Base-by-base conservation (phyloP, 2,329 filamentous ascomycete genomes). In the Clonostachys rosea region DNA sequence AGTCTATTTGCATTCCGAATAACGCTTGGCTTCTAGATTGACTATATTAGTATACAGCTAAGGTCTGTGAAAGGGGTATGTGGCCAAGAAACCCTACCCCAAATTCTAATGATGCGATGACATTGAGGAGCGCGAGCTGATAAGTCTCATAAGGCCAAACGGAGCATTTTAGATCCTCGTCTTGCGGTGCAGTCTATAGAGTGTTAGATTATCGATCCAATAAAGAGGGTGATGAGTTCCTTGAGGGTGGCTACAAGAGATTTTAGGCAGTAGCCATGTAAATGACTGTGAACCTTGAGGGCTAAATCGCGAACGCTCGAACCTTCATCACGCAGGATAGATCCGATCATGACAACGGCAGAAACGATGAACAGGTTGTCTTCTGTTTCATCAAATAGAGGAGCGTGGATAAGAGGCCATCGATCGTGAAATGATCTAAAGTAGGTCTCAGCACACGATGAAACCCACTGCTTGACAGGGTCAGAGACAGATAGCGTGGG, bases 361-460 rank as follows among this genome's bases (percentile, higher is more conserved):
- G 54, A 56, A 1, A 59, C 45, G 5, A 66, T n/a, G 5, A 56
- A 17, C 2, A 59, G 44, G 3, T 63, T 55, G 17, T 58, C 58
- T 14, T 48, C 57, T 33, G 65, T 59, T 18, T 52, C 58, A 36
- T 58, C 60, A 44, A 65, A 65, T 1, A 60, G 54, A 1, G 70
- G 67, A 0, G 56, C 59, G 49, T 71, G 69, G 5, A 75, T 52
- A 3, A 71, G 54, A 6, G 72, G 66, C 60, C 69, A 74, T 1
- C 60, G 59, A 30, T 68, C 58, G 47, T 74, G 70, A 34, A 73
- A 69, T 0, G 59, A 49, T 0, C 56, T 55, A 16, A 74, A 61
- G 36, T 71, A 77, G 0, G 61, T 54, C 1, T 59, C 56, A 1
- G 56, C 49, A 24, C 52, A 54, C 5, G 45, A 47, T 11, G 50